Conservation (phyloP, 768 basidiomycete species). For the Lyophyllum shimeji region DNA sequence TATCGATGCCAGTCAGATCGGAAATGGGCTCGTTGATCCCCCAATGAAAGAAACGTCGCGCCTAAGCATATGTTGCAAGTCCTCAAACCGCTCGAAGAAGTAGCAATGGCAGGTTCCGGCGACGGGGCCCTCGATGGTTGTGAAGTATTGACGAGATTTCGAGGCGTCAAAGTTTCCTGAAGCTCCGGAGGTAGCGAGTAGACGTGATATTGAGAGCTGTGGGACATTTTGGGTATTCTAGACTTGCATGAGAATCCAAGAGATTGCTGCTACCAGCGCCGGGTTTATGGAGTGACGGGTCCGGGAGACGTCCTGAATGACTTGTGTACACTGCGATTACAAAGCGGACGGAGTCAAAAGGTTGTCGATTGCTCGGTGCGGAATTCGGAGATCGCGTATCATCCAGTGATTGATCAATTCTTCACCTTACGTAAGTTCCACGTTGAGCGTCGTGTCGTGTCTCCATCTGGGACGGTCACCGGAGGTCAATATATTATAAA, state of each 20-base stretch:
- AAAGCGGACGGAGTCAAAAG: not conserved
- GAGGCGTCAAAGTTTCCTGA: slow-evolving; percentile 67
- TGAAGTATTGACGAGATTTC: slow-evolving; percentile 51
- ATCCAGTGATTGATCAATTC: not conserved
- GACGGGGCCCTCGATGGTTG: slow-evolving; percentile 31
- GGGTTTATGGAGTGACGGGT: not conserved
- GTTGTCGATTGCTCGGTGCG: slow-evolving; percentile 7
- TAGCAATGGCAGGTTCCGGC: slow-evolving; percentile 28
- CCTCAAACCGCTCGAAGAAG: slow-evolving; percentile 42
- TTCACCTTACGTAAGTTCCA: not conserved
- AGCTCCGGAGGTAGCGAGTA: slow-evolving; percentile 73
- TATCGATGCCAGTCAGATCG: slow-evolving; percentile 98
- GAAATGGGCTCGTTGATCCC: slow-evolving; percentile 85
- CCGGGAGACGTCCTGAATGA: not conserved
- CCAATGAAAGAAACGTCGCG: slow-evolving; percentile 66
- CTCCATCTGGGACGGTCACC: not conserved
- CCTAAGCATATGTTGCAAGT: slow-evolving; percentile 76
- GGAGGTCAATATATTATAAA: no score
- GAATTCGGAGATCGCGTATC: slow-evolving; percentile 12
- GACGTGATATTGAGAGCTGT: slow-evolving; percentile 52
- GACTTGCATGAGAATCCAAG: not conserved
- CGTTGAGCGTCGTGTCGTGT: slow-evolving; percentile 6
- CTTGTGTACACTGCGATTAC: not conserved
- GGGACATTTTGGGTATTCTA: slow-evolving; percentile 17
- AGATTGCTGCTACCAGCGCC: not conserved